phyloP scores from a whole-genome alignment of 2,329 filamentous ascomycete species.

The Trichophyton simii region DNA sequence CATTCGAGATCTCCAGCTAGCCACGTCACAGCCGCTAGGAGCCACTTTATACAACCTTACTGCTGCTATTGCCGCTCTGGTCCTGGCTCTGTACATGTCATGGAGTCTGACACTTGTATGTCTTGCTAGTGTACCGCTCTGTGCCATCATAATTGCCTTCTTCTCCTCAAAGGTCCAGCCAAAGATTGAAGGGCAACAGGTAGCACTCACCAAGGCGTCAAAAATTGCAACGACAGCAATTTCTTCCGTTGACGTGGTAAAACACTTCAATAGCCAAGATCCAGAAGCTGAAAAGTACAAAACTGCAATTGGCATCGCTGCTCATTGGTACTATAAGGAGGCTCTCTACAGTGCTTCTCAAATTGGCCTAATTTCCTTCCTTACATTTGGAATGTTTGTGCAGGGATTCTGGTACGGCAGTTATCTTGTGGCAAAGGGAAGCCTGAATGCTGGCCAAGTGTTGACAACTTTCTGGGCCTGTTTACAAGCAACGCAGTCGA shows the following conservation, averaged over 20 bases:
- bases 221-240: slow-evolving; percentile 60
- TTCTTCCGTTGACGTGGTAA: slow-evolving; percentile 68
- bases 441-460: slow-evolving; percentile 51
- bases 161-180: slow-evolving; percentile 50
- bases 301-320: slow-evolving; percentile 44
- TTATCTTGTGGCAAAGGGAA: slow-evolving; percentile 49
- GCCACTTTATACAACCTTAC: slow-evolving; percentile 52
- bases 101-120: slow-evolving; percentile 77
- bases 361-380: slow-evolving; percentile 58
- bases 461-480: slow-evolving; percentile 78
- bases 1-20: slow-evolving; percentile 66
- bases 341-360: slow-evolving; percentile 58
- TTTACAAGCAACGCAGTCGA: slow-evolving; percentile 59
- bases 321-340: slow-evolving; percentile 53
- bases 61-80: slow-evolving; percentile 53
- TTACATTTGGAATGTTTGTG: slow-evolving; percentile 68
- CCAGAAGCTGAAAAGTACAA: slow-evolving; percentile 57
- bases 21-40: slow-evolving; percentile 68
- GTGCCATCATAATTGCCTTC: slow-evolving; percentile 46
- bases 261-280: slow-evolving; percentile 65
- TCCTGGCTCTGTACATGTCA: slow-evolving; percentile 62
- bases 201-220: slow-evolving; percentile 54
- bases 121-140: slow-evolving; percentile 58
- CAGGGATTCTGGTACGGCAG: slow-evolving; percentile 84
- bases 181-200: slow-evolving; percentile 57